phyloP scores from a whole-genome alignment of 2,329 filamentous ascomycete genomes.

The Pseudocercospora cruenta region DNA sequence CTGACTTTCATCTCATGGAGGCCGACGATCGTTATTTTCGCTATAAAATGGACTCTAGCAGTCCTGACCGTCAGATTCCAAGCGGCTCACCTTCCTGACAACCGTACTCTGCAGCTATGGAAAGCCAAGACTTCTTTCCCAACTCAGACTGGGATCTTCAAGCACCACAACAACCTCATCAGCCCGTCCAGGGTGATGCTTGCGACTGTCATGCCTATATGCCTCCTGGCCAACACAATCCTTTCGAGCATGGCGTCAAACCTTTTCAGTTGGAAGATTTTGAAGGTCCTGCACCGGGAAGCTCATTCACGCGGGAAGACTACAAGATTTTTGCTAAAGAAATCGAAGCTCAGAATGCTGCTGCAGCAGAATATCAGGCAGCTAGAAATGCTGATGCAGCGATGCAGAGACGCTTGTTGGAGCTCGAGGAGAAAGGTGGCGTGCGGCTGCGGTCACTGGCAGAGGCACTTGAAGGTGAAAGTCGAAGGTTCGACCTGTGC shows the following conservation, averaged over 20 bases:
- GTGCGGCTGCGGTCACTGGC: background rate
- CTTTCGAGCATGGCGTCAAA: background rate
- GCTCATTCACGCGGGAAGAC: background rate
- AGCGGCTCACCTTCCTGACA: background rate
- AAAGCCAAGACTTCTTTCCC: background rate
- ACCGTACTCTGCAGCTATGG: background rate
- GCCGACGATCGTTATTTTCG: background rate
- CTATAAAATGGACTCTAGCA: background rate
- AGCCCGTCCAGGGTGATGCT: background rate
- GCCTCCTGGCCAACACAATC: constrained; percentile 11
- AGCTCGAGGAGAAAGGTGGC: background rate
- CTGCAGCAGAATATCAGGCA: background rate
- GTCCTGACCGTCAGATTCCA: background rate
- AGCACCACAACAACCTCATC: background rate
- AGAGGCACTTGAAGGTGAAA: constrained; percentile 4
- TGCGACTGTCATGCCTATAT: constrained; percentile 11
- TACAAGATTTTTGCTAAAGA: background rate
- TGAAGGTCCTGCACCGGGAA: background rate
- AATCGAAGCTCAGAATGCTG: background rate
- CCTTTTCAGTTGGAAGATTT: background rate
- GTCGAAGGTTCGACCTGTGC: constrained; percentile 1
- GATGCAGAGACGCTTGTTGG: background rate
- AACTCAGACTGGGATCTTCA: background rate
- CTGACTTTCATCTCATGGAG: background rate
- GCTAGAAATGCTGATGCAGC: background rate